These are phyloP conservation scores for Solanum pinnatisectum DNA, from an alignment of 257 asterid genomes.

Conservation along the genomic window DNA sequence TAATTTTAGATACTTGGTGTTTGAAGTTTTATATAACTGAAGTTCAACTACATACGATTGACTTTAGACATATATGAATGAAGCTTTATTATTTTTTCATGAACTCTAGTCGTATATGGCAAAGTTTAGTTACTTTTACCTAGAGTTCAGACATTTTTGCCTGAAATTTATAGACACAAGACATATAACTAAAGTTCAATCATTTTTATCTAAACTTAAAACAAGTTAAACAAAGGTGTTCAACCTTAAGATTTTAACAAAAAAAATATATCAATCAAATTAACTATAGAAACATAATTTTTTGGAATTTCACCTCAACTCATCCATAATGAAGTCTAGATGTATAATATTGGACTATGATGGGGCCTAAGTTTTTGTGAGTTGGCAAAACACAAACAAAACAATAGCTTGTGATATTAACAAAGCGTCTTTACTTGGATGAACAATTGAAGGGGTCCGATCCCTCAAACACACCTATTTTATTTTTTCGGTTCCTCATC, in stretches of 20 bases:
- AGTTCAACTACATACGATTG: not conserved
- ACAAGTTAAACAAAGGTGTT: not conserved
- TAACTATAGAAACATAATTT: not conserved
- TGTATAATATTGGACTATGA: not conserved
- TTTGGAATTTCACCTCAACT: not conserved
- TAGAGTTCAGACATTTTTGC: not conserved
- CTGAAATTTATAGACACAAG: too few relatives aligned
- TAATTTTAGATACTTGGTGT: not conserved
- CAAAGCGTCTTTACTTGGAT: not conserved
- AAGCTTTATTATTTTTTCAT: too few relatives aligned
- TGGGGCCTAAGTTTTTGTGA: not conserved
- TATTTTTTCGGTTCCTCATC: too few relatives aligned
- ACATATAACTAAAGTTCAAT: not conserved
- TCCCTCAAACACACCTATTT: not conserved
- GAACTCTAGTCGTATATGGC: not conserved
- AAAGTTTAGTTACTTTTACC: not conserved
- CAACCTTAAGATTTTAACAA: not conserved
- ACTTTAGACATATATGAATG: not conserved
- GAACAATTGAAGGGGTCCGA: not conserved
- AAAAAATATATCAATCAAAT: not conserved
- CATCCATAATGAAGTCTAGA: not conserved
- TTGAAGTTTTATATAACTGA: not conserved
- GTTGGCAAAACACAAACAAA: not conserved
- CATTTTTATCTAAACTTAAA: too few relatives aligned
- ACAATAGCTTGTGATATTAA: not conserved